Evolutionary conservation across 2,329 filamentous ascomycete genomes (phyloP).

Genomic region (Dactylonectria estremocensis): DNA sequence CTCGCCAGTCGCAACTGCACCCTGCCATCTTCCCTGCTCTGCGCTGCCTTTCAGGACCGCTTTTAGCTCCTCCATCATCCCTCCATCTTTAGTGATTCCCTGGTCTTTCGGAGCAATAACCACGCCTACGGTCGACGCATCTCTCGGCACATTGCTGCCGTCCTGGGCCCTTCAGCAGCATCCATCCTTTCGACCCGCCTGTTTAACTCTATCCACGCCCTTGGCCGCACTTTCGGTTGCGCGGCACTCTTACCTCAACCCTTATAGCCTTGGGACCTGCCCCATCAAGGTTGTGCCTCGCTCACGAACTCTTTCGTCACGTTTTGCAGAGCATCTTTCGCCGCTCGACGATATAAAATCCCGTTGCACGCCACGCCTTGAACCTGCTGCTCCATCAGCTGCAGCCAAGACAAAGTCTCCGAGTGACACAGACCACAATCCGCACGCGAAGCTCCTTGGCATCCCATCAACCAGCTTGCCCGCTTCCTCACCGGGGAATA

Average conservation of each 20-base stretch:
- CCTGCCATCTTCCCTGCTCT: neutral
- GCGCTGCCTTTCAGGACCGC: neutral
- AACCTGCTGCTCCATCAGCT: conserved; percentile 15
- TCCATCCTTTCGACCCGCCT: conserved; percentile 33
- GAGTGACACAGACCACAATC: conserved; percentile 14
- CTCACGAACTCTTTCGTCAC: conserved; percentile 6
- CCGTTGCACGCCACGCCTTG: conserved; percentile 3
- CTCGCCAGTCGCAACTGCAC: neutral
- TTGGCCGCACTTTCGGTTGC: conserved; percentile 18
- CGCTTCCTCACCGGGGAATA: conserved; percentile 41
- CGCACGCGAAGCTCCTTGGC: conserved; percentile 34
- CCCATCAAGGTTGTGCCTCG: conserved; percentile 19
- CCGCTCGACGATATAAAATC: conserved; percentile 13
- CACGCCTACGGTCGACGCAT: conserved; percentile 32
- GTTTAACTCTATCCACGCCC: conserved; percentile 28
- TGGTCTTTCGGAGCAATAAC: conserved; percentile 3
- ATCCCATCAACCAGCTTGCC: conserved; percentile 21
- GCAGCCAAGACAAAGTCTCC: conserved; percentile 25
- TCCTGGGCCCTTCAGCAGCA: conserved; percentile 8
- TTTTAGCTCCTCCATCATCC: conserved; percentile 25
- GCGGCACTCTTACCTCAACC: conserved; percentile 25
- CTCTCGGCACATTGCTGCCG: conserved; percentile 44
- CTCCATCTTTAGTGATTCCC: conserved; percentile 22
- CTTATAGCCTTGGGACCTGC: conserved; percentile 29
- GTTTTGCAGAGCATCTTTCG: too few relatives aligned